These are phyloP conservation scores for Nothophytophthora sp. DNA, from an alignment of 352 stramenopile genomes.

Conservation along the genomic window DNA sequence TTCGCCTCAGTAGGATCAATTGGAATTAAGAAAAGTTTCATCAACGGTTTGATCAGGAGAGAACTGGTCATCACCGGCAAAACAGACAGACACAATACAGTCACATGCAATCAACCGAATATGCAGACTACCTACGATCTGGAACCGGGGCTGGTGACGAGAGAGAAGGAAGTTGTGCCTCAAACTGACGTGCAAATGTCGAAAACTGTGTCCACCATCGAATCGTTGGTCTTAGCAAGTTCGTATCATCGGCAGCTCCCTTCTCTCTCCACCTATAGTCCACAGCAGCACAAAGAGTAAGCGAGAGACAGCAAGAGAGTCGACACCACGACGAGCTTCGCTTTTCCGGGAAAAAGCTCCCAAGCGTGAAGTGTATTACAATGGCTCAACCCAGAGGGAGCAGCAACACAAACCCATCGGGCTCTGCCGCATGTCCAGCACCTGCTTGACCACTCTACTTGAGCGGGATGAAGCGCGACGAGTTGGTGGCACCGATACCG, in stretches of 20 bases:
- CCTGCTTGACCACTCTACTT: constrained; percentile 82
- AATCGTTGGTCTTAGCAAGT: constrained; percentile 51
- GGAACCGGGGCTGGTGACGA: not conserved
- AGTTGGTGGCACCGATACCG: constrained; percentile 98
- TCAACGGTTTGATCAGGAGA: constrained; percentile 67
- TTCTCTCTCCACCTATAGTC: not conserved
- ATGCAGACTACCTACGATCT: constrained; percentile 15
- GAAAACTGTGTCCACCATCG: constrained; percentile 63
- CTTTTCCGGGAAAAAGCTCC: constrained; percentile 15
- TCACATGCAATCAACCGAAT: constrained; percentile 22
- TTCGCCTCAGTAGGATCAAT: constrained; percentile 88
- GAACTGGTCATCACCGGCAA: constrained; percentile 75
- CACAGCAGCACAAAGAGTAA: constrained; percentile 4
- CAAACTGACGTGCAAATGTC: constrained; percentile 92
- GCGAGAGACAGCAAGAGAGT: constrained; percentile 10
- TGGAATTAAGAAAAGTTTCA: constrained; percentile 82
- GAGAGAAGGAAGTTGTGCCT: constrained; percentile 42
- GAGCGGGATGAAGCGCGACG: constrained; percentile 99
- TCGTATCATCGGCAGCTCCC: constrained; percentile 53
- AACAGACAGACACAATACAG: constrained; percentile 24
- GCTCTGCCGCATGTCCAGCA: constrained; percentile 17
- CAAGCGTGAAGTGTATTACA: constrained; percentile 79
- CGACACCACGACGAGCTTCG: not conserved
- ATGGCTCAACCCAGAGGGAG: constrained; percentile 66
- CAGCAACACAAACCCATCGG: constrained; percentile 27